These are phyloP conservation scores for Phytophthora sp. DNA, from an alignment of 352 stramenopile species.

Conservation along the genomic window DNA sequence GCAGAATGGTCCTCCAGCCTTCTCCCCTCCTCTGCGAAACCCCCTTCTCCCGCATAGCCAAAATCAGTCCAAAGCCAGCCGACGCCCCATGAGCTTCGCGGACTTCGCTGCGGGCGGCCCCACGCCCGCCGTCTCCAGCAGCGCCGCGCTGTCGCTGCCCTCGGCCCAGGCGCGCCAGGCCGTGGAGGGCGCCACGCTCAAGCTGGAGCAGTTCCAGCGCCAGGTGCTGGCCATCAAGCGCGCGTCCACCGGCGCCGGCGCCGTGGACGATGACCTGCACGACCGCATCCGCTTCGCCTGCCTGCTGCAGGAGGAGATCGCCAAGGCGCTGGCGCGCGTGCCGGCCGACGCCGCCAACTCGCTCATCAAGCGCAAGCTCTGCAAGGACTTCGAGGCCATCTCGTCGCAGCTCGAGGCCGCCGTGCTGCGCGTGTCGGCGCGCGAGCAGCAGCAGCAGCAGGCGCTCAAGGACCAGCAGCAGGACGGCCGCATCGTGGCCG, in stretches of 20 bases:
- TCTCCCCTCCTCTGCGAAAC: background rate
- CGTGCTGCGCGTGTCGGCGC: slow-evolving; percentile 66
- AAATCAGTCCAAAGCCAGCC: slow-evolving; percentile 3
- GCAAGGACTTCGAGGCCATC: slow-evolving; percentile 84
- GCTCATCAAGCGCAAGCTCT: slow-evolving; percentile 81
- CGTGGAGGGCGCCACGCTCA: slow-evolving; percentile 73
- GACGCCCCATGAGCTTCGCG: slow-evolving; percentile 62
- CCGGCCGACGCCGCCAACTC: slow-evolving; percentile 65
- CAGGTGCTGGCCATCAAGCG: slow-evolving; percentile 84
- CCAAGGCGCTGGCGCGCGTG: slow-evolving; percentile 61
- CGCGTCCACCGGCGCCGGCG: slow-evolving; percentile 30
- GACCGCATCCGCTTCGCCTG: slow-evolving; percentile 88
- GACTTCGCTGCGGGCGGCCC: slow-evolving; percentile 53
- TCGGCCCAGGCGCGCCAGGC: slow-evolving; percentile 48
- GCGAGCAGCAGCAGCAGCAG: slow-evolving; percentile 68
- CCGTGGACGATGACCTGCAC: slow-evolving; percentile 77
- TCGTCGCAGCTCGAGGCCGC: slow-evolving; percentile 74
- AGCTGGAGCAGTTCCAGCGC: slow-evolving; percentile 86
- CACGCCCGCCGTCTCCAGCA: slow-evolving; percentile 15
- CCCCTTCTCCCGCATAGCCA: background rate
- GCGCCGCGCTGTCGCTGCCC: slow-evolving; percentile 15
- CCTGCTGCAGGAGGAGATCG: slow-evolving; percentile 83
- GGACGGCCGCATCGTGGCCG: slow-evolving; percentile 58
- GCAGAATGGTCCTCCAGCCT: background rate
- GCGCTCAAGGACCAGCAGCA: slow-evolving; percentile 48